Evolutionary conservation across 2,329 filamentous ascomycete genomes (phyloP).

Genomic region (Botrytis porri): DNA sequence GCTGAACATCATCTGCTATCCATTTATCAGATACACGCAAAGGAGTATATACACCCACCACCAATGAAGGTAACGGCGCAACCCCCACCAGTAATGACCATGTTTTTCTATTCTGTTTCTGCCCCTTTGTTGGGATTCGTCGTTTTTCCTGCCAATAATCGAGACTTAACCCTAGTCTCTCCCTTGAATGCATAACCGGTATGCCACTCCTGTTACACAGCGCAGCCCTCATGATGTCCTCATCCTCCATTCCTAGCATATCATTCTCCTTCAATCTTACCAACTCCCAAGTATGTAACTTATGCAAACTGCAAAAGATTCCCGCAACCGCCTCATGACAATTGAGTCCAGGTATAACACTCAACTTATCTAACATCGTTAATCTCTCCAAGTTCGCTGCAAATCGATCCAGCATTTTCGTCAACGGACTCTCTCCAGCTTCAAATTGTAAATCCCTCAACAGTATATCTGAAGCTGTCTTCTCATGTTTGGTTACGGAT

Average conservation of each 20-base stretch:
- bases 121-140: slow-evolving; percentile 43
- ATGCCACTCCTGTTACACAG: slow-evolving; percentile 69
- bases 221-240: slow-evolving; percentile 34
- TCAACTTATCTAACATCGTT: slow-evolving; percentile 68
- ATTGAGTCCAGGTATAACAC: slow-evolving; percentile 64
- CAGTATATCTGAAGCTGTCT: slow-evolving; percentile 63
- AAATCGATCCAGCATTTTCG: slow-evolving; percentile 68
- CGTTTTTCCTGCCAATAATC: slow-evolving; percentile 74
- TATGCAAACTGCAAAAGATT: slow-evolving; percentile 66
- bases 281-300: slow-evolving; percentile 69
- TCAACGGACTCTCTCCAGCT: slow-evolving; percentile 60
- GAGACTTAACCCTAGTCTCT: slow-evolving; percentile 65
- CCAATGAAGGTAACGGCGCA: slow-evolving; percentile 44
- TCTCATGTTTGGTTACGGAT: slow-evolving; percentile 58
- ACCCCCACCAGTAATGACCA: slow-evolving; percentile 71
- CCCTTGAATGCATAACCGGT: slow-evolving; percentile 67
- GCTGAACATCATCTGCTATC: slow-evolving; percentile 67
- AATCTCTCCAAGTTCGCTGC: slow-evolving; percentile 68
- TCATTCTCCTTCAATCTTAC: slow-evolving; percentile 51
- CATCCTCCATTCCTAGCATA: slow-evolving; percentile 46
- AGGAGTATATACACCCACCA: slow-evolving; percentile 47
- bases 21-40: slow-evolving; percentile 71
- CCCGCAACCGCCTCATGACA: slow-evolving; percentile 76
- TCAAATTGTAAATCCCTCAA: slow-evolving; percentile 59
- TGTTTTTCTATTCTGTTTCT: slow-evolving; percentile 41